These are phyloP conservation scores for Aspergillus tamarii DNA, from an alignment of 2,329 filamentous ascomycete genomes.

Conservation along the genomic window DNA sequence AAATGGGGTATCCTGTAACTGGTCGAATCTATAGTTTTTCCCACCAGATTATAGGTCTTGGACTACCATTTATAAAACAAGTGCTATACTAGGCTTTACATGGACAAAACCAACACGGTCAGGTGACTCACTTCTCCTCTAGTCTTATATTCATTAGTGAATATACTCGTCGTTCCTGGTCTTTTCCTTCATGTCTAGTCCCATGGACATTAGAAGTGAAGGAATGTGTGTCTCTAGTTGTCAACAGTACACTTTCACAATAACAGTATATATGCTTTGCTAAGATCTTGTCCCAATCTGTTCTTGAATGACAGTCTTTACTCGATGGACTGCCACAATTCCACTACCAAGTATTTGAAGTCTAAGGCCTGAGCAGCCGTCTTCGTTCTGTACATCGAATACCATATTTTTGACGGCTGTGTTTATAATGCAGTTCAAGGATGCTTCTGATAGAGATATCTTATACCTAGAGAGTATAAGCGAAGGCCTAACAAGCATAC, in stretches of 20 bases:
- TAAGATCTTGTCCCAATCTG: neutral
- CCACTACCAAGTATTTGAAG: neutral
- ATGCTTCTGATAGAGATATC: neutral
- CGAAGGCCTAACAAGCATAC: neutral
- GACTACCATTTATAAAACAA: no score
- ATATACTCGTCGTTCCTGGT: no score
- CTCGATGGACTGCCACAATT: neutral
- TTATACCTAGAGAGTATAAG: neutral
- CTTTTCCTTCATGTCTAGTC: neutral
- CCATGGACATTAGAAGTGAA: neutral
- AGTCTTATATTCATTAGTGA: no score
- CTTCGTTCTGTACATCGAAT: neutral
- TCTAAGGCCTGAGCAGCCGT: neutral
- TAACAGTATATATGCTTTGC: neutral
- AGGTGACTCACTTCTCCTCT: no score
- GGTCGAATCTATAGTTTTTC: no score
- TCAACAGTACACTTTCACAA: neutral
- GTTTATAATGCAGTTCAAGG: neutral
- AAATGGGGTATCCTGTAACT: no score
- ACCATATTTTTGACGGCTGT: neutral
- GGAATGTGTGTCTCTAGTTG: neutral
- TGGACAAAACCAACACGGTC: no score
- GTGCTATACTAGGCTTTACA: no score
- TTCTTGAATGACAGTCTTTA: neutral
- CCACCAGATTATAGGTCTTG: no score